A percentile compares a stretch with the other conserved stretches of the same genome.
Conservation (phyloP, 2,329 filamentous ascomycete species). For the Beauveria sp. region DNA sequence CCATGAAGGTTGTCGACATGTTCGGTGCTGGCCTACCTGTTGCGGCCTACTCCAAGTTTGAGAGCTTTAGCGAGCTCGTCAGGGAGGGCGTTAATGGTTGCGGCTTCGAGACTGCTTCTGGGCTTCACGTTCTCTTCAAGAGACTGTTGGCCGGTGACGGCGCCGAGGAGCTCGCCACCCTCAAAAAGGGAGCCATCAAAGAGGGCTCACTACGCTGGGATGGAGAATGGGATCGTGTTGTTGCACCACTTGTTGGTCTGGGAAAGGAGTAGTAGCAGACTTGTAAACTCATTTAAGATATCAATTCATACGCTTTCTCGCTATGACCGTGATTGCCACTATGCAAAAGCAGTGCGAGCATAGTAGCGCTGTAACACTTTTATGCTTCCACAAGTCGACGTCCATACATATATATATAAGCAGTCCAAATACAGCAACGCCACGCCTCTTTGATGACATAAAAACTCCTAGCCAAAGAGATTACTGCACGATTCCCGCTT, state of each 20-base stretch:
- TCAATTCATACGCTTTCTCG: background rate
- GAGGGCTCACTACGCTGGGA: slow-evolving; percentile 81
- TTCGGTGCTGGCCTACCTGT: slow-evolving; percentile 92
- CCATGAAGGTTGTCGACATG: slow-evolving; percentile 99
- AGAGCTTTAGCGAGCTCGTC: slow-evolving; percentile 87
- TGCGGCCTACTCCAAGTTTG: slow-evolving; percentile 74
- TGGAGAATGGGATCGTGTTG: slow-evolving; percentile 83
- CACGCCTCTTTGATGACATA: background rate
- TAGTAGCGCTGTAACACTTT: background rate
- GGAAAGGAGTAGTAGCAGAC: slow-evolving; percentile 13
- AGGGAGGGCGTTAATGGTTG: slow-evolving; percentile 77
- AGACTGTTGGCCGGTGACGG: slow-evolving; percentile 52
- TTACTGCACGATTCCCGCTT: background rate
- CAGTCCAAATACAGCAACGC: background rate
- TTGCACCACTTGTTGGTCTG: slow-evolving; percentile 61
- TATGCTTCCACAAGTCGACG: background rate
- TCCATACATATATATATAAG: background rate
- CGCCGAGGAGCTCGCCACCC: slow-evolving; percentile 43
- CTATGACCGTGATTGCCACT: background rate
- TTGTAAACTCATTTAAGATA: background rate
- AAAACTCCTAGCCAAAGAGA: background rate
- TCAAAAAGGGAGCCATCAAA: slow-evolving; percentile 62
- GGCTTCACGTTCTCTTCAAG: slow-evolving; percentile 55
- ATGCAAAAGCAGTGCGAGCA: background rate
- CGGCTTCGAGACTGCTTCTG: slow-evolving; percentile 67